A percentile compares a stretch with the other conserved stretches of the same genome.
Evolutionary conservation across 2,329 filamentous ascomycete genomes (phyloP).

Genomic region (Monascus ruber): DNA sequence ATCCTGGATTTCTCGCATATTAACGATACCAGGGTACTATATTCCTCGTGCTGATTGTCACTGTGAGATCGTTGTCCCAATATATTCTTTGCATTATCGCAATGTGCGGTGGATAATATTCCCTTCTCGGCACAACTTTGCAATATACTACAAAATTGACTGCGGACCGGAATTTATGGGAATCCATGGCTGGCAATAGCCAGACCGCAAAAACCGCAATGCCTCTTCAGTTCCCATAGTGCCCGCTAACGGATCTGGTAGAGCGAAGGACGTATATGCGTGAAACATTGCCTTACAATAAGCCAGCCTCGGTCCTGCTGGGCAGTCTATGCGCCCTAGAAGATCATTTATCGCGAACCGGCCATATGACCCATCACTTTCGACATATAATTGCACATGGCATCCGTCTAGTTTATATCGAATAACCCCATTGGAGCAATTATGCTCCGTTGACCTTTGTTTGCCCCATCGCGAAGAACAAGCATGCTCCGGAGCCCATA

Average conservation of each 20-base stretch:
- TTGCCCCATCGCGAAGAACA: slow-evolving; percentile 39
- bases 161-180: slow-evolving; percentile 12
- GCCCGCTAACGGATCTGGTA: slow-evolving; percentile 48
- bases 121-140: too few species aligned
- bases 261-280: slow-evolving; percentile 46
- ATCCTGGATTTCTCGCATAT: neutral
- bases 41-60: too few species aligned
- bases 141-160: too few species aligned
- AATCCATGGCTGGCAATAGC: slow-evolving; percentile 40
- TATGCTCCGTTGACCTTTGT: slow-evolving; percentile 37
- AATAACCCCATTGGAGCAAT: slow-evolving; percentile 41
- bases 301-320: slow-evolving; percentile 43
- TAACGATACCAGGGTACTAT: neutral
- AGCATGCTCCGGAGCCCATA: slow-evolving; percentile 51
- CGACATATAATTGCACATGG: slow-evolving; percentile 35
- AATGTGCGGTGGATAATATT: too few species aligned
- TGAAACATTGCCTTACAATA: slow-evolving; percentile 50
- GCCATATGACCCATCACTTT: slow-evolving; percentile 30
- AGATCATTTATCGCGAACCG: slow-evolving; percentile 44
- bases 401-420: slow-evolving; percentile 17
- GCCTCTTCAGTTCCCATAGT: slow-evolving; percentile 53
- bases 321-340: slow-evolving; percentile 46
- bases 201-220: slow-evolving; percentile 39
- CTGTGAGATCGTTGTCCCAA: too few species aligned
- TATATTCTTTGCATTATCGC: too few species aligned